These are phyloP conservation scores for Naganishia albida DNA, from an alignment of 1,284 basidiomycete genomes.

Conservation along the genomic window DNA sequence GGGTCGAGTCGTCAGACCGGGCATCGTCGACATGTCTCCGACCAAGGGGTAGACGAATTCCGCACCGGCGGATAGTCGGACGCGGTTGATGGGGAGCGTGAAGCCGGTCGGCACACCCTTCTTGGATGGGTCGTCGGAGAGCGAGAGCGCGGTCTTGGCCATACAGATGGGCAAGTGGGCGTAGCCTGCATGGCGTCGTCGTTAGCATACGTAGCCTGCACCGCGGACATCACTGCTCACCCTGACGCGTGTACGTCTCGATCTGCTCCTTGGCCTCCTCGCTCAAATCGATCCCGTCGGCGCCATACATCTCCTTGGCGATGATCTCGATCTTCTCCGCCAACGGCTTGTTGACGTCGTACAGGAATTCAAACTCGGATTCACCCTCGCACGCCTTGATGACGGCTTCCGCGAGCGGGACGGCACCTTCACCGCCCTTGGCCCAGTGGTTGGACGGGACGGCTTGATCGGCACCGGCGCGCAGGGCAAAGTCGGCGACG, in stretches of 20 bases:
- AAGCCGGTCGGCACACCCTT: constrained; percentile 90
- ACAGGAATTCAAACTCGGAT: constrained; percentile 85
- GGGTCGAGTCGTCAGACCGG: constrained; percentile 89
- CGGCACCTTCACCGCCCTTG: constrained; percentile 83
- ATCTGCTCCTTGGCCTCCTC: constrained; percentile 82
- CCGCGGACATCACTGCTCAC: constrained; percentile 57
- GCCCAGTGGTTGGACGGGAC: constrained; percentile 98
- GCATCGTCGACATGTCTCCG: constrained; percentile 97
- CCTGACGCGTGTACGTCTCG: constrained; percentile 88
- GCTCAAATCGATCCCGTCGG: constrained; percentile 81
- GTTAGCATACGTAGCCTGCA: constrained; percentile 15
- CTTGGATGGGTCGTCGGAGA: constrained; percentile 88
- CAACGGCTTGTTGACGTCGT: constrained; percentile 79
- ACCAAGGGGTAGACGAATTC: constrained; percentile 94
- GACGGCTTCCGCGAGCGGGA: constrained; percentile 82
- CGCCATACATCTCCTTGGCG: constrained; percentile 84
- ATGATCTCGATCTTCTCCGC: constrained; percentile 85
- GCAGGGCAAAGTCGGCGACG: constrained; percentile 75
- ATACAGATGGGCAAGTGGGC: constrained; percentile 72
- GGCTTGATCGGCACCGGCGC: constrained; percentile 90
- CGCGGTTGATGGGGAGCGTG: constrained; percentile 86
- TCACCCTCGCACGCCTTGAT: constrained; percentile 79
- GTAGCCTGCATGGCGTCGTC: constrained; percentile 40
- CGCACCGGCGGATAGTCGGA: constrained; percentile 87
- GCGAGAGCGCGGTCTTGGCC: constrained; percentile 98